These are phyloP conservation scores for Kodamaea alishanica DNA, from an alignment of 1,139 yeast genomes.

Conservation along the genomic window DNA sequence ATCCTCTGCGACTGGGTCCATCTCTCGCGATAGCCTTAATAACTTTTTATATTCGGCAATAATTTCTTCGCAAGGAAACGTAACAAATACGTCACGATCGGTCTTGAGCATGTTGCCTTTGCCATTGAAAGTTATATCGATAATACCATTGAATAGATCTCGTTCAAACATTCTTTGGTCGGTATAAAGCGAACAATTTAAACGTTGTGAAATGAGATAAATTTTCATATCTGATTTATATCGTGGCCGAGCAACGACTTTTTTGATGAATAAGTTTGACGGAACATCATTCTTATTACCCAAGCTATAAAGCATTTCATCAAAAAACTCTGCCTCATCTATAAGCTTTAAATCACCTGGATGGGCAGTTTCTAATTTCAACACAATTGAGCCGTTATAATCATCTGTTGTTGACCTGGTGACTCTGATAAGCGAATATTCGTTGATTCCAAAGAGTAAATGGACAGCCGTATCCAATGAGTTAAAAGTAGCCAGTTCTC, in stretches of 20 bases:
- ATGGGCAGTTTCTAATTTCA: conserved; percentile 52
- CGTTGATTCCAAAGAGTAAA: conserved; percentile 36
- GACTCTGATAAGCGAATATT: conserved; percentile 47
- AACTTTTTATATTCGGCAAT: conserved; percentile 16
- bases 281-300: conserved; percentile 43
- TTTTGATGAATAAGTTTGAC: conserved; percentile 43
- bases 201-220: conserved; percentile 27
- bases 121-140: conserved; percentile 21
- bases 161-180: conserved; percentile 50
- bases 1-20: no score
- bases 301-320: conserved; percentile 37
- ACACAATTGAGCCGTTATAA: conserved; percentile 45
- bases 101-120: conserved; percentile 4
- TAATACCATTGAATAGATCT: conserved; percentile 48
- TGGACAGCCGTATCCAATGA: conserved; percentile 46
- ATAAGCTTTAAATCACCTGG: conserved; percentile 51
- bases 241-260: conserved; percentile 48
- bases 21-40: conserved; percentile 1
- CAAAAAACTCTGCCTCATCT: conserved; percentile 45
- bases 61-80: conserved; percentile 23
- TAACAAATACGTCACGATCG: conserved; percentile 17
- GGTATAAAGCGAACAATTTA: conserved; percentile 42
- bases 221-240: conserved; percentile 52
- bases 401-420: conserved; percentile 55
- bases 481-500: conserved; percentile 33